Conservation (phyloP, 805 yeast genomes). For the Suhomyces canberraensis region DNA sequence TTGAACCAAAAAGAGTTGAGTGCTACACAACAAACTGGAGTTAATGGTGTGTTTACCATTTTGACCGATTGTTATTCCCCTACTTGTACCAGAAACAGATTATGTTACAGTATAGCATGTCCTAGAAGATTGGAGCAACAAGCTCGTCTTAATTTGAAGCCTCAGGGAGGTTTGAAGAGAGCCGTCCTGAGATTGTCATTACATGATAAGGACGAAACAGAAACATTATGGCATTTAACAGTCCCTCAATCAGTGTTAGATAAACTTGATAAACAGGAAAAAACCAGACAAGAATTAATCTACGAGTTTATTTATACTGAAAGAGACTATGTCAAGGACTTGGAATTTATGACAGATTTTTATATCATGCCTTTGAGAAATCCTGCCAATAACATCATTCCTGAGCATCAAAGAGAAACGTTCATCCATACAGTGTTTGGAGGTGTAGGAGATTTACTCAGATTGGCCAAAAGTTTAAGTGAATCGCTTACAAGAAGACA, state of each 20-base stretch:
- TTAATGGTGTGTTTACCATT: slow-evolving; percentile 90
- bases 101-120: slow-evolving; percentile 94
- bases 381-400: slow-evolving; percentile 70
- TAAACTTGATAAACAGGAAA: slow-evolving; percentile 75
- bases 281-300: slow-evolving; percentile 91
- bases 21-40: slow-evolving; percentile 34
- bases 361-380: slow-evolving; percentile 90
- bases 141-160: slow-evolving; percentile 83
- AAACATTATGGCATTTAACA: slow-evolving; percentile 89
- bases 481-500: slow-evolving; percentile 82
- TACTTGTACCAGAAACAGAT: slow-evolving; percentile 82
- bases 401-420: slow-evolving; percentile 84
- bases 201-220: slow-evolving; percentile 68
- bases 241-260: slow-evolving; percentile 80
- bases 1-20: slow-evolving; percentile 5
- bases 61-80: slow-evolving; percentile 96
- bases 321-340: slow-evolving; percentile 90
- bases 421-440: slow-evolving; percentile 90
- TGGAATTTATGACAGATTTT: slow-evolving; percentile 88
- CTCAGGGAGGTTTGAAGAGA: slow-evolving; percentile 78
- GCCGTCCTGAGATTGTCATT: slow-evolving; percentile 68
- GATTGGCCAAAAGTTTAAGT: slow-evolving; percentile 78
- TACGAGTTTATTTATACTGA: slow-evolving; percentile 93
- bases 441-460: slow-evolving; percentile 81
- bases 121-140: slow-evolving; percentile 95